Evolutionary conservation across 1,139 yeast genomes (phyloP).

Genomic region (Debaryomyces psychrophilus): DNA sequence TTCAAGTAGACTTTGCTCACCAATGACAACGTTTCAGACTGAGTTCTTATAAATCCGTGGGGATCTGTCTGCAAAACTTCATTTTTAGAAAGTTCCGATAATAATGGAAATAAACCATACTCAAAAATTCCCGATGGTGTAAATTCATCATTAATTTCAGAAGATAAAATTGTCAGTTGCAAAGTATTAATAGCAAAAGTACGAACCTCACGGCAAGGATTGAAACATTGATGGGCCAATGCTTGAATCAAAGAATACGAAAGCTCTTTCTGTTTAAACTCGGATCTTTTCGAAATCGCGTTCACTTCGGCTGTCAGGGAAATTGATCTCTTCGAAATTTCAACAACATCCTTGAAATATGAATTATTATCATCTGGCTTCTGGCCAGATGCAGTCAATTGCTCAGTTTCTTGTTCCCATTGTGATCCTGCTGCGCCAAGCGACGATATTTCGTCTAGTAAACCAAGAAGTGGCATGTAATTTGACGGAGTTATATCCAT

Average conservation of each 20-base stretch:
- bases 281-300: conserved; percentile 27
- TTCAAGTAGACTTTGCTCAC: conserved; percentile 75
- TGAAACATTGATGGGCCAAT: conserved; percentile 83
- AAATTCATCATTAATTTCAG: conserved; percentile 29
- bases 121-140: conserved; percentile 65
- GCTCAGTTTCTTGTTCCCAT: conserved; percentile 55
- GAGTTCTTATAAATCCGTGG: conserved; percentile 64
- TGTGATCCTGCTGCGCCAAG: conserved; percentile 81
- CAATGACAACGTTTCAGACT: conserved; percentile 65
- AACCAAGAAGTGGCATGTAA: conserved; percentile 66
- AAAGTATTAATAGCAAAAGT: conserved; percentile 61
- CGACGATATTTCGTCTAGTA: conserved; percentile 79
- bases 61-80: conserved; percentile 70
- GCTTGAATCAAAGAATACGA: conserved; percentile 73
- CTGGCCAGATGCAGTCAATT: conserved; percentile 1
- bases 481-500: conserved; percentile 48
- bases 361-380: conserved; percentile 38
- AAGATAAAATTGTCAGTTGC: conserved; percentile 47
- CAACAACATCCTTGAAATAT: conserved; percentile 53
- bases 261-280: conserved; percentile 35
- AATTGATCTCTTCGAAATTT: conserved; percentile 64
- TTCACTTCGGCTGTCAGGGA: conserved; percentile 57
- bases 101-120: conserved; percentile 72
- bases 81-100: conserved; percentile 65
- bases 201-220: conserved; percentile 81